These are phyloP conservation scores for Cnidoscolus chayamansa DNA, from an alignment of 441 rosid genomes.

Conservation along the genomic window DNA sequence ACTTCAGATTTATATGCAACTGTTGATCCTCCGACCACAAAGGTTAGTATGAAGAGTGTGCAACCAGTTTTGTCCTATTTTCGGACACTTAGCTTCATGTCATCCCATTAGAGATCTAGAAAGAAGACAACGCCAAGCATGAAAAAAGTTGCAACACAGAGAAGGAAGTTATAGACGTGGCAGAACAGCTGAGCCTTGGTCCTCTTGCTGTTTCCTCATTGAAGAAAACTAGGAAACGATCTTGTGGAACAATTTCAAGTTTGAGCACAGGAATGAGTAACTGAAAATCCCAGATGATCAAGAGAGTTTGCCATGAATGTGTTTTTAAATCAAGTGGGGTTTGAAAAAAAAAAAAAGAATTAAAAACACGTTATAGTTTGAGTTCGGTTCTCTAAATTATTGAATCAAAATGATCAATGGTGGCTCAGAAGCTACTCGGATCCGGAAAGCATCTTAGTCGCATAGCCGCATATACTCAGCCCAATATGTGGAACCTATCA, in stretches of 20 bases:
- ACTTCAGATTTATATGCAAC: conserved; percentile 67
- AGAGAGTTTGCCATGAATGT: conserved; percentile 25
- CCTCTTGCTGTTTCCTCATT: conserved; percentile 40
- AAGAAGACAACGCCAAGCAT: conserved; percentile 42
- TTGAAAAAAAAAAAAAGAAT: no score
- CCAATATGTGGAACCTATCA: neutral
- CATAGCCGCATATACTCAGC: conserved; percentile 20
- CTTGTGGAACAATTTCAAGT: conserved; percentile 36
- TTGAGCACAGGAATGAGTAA: conserved; percentile 31
- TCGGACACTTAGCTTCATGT: conserved; percentile 27
- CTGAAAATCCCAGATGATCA: conserved; percentile 30
- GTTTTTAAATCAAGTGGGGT: no score
- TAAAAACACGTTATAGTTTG: no score
- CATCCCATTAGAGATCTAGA: conserved; percentile 42
- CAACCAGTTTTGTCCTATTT: conserved; percentile 23
- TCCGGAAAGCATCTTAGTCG: conserved; percentile 11
- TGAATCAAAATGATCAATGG: no score
- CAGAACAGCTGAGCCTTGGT: conserved; percentile 49
- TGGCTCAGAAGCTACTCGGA: no score
- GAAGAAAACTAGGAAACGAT: conserved; percentile 53
- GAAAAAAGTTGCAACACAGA: conserved; percentile 27
- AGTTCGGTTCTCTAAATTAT: no score
- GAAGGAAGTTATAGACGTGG: conserved; percentile 40
- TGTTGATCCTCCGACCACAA: conserved; percentile 30
- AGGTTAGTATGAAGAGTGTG: conserved; percentile 33